These are phyloP conservation scores for Amesomyces nigricolor DNA, from an alignment of 2,329 filamentous ascomycete species.

Conservation along the genomic window DNA sequence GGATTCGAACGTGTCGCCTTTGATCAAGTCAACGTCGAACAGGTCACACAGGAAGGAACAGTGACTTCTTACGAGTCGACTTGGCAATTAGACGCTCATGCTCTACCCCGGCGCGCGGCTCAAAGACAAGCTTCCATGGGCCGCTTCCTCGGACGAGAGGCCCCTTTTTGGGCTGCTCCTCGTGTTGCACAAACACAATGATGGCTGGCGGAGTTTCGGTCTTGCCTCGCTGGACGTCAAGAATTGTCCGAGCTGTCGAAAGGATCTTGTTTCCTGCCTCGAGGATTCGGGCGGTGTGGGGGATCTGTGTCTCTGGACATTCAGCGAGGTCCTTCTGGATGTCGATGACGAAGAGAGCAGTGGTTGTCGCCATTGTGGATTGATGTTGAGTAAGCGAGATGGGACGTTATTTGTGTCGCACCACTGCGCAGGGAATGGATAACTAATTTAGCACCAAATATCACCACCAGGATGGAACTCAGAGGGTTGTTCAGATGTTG, in stretches of 20 bases:
- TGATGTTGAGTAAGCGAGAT: not conserved
- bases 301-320: constrained; percentile 26
- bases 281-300: constrained; percentile 26
- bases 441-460: no score
- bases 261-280: constrained; percentile 25
- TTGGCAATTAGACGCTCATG: constrained; percentile 28
- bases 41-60: not conserved
- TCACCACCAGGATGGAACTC: no score
- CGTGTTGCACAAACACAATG: constrained; percentile 31
- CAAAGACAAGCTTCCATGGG: constrained; percentile 30
- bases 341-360: constrained; percentile 32
- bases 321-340: constrained; percentile 31
- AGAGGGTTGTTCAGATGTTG: no score
- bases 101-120: constrained; percentile 19
- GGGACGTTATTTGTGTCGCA: not conserved
- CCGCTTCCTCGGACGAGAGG: constrained; percentile 25
- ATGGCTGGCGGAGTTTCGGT: constrained; percentile 2
- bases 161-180: constrained; percentile 26
- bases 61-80: constrained; percentile 24
- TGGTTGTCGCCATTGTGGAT: constrained; percentile 12
- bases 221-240: constrained; percentile 8
- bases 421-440: no score
- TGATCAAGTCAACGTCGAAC: not conserved
- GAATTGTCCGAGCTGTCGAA: constrained; percentile 17
- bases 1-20: constrained; percentile 30